phyloP scores from a whole-genome alignment of 2,329 filamentous ascomycete genomes.

The Hypoxylon sp. region DNA sequence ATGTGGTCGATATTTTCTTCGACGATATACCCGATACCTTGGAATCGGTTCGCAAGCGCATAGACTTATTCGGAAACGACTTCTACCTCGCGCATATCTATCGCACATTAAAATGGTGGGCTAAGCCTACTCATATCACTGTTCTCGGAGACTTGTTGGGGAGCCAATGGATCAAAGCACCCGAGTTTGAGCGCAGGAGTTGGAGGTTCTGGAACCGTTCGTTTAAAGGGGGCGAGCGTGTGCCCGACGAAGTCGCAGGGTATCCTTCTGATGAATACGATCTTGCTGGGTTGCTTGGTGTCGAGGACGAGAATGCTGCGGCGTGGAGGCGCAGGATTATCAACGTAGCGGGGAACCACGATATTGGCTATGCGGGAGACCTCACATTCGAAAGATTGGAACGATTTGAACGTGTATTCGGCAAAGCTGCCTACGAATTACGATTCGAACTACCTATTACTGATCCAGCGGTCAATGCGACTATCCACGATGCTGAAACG shows the following conservation, averaged over 20 bases:
- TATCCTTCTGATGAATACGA: constrained; percentile 60
- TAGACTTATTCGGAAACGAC: constrained; percentile 94
- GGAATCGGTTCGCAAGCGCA: constrained; percentile 74
- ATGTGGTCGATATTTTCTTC: constrained; percentile 67
- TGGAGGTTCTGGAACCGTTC: constrained; percentile 82
- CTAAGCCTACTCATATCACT: constrained; percentile 82
- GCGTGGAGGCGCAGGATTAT: constrained; percentile 81
- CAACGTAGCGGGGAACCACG: constrained; percentile 93
- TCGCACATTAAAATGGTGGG: constrained; percentile 83
- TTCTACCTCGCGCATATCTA: constrained; percentile 95
- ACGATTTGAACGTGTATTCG: constrained; percentile 86
- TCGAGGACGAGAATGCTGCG: constrained; percentile 55
- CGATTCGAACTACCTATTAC: constrained; percentile 69
- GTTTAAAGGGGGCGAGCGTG: constrained; percentile 72
- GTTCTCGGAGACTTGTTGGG: constrained; percentile 92
- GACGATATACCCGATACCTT: constrained; percentile 75
- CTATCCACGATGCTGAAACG: constrained; percentile 52
- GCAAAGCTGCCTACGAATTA: constrained; percentile 89
- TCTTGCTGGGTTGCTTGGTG: constrained; percentile 59
- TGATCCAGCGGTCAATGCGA: constrained; percentile 50
- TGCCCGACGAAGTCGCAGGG: constrained; percentile 64
- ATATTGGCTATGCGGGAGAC: constrained; percentile 95
- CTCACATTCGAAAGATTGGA: constrained; percentile 77
- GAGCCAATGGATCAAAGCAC: constrained; percentile 91
- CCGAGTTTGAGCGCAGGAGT: constrained; percentile 80